phyloP scores from a whole-genome alignment of 106 monocot genomes.

The Acanthochlamys bracteata region DNA sequence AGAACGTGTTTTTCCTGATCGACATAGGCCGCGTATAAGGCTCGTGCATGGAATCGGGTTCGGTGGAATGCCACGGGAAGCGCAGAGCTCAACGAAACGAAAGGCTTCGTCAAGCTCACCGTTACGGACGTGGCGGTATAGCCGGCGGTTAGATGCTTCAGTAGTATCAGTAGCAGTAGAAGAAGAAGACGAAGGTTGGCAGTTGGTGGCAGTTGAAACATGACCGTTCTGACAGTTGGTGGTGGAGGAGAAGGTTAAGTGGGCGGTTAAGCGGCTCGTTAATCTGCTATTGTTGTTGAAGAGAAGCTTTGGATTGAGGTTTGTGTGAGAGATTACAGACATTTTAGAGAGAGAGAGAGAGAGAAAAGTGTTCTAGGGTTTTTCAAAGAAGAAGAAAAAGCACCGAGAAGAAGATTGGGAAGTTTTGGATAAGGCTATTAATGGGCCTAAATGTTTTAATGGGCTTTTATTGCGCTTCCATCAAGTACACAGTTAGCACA shows the following conservation, averaged over 20 bases:
- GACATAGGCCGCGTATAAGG: constrained; percentile 79
- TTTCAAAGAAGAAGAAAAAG: neutral
- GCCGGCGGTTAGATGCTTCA: constrained; percentile 15
- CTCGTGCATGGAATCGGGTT: constrained; percentile 62
- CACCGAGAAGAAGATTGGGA: no score
- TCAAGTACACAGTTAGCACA: no score
- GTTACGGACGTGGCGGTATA: constrained; percentile 29
- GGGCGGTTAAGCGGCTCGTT: neutral
- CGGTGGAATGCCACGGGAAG: constrained; percentile 3
- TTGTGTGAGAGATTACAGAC: no score
- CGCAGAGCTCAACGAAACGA: constrained; percentile 33
- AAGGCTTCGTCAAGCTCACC: constrained; percentile 40
- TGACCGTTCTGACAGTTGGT: constrained; percentile 1
- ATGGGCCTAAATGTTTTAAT: no score
- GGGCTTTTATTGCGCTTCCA: no score
- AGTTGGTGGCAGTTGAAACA: no score
- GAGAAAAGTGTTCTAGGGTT: neutral
- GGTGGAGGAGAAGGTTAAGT: neutral
- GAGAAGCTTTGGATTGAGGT: no score
- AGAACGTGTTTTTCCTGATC: constrained; percentile 18
- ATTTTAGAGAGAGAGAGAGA: constrained; percentile 1
- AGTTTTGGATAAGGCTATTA: no score
- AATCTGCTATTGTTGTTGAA: no score
- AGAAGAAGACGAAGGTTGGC: no score
- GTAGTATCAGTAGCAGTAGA: neutral